Evolutionary conservation across 169 alveolate genomes (phyloP).

Genomic region (Plasmodium cynomolgi): DNA sequence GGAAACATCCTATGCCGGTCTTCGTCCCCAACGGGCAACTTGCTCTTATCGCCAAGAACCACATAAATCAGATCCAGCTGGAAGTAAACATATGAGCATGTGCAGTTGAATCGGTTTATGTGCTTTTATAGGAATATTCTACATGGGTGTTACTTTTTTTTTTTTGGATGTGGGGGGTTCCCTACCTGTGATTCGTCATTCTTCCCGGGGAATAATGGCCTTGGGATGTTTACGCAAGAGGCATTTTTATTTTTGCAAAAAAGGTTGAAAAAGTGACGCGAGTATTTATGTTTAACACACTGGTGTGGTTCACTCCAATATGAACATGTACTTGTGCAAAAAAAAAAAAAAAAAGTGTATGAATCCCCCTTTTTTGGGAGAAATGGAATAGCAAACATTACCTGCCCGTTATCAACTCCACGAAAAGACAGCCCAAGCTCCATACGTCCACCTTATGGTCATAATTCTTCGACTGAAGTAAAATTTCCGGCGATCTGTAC

Average conservation of each 20-base stretch:
- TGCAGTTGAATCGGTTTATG: neutral
- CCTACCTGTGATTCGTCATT: slow-evolving; percentile 62
- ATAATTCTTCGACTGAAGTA: slow-evolving; percentile 83
- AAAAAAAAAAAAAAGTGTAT: slow-evolving; percentile 84
- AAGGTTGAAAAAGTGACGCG: neutral
- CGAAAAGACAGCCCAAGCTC: slow-evolving; percentile 90
- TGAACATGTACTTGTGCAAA: neutral
- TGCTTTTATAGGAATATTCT: neutral
- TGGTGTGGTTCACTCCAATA: neutral
- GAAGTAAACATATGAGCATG: neutral
- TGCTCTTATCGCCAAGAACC: slow-evolving; percentile 59
- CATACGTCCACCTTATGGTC: slow-evolving; percentile 89
- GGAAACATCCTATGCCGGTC: slow-evolving; percentile 61
- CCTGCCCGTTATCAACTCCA: slow-evolving; percentile 85
- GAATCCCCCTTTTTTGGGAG: neutral
- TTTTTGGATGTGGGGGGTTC: neutral
- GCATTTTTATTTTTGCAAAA: neutral
- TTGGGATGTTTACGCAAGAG: neutral
- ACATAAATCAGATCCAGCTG: slow-evolving; percentile 50
- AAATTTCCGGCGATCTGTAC: slow-evolving; percentile 92
- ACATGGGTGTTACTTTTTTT: neutral
- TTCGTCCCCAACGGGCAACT: slow-evolving; percentile 11
- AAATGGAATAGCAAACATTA: neutral
- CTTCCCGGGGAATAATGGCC: slow-evolving; percentile 74
- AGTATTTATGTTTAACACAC: neutral